Evolutionary conservation across 495 filamentous ascomycete species (phyloP).

Genomic region (Oidiodendron maius): DNA sequence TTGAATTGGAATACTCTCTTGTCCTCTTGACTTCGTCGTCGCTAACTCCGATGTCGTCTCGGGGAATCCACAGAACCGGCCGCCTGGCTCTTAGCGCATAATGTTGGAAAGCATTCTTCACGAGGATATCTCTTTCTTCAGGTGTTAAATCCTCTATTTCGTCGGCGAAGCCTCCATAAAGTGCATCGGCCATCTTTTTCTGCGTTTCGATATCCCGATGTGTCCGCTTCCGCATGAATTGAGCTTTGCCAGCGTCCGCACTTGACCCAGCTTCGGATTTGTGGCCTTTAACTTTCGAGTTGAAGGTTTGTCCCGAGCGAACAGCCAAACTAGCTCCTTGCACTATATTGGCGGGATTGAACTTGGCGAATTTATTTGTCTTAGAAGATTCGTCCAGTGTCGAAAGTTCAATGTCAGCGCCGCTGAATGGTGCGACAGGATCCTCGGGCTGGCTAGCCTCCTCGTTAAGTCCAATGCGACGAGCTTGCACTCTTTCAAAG

Average conservation of each 20-base stretch:
- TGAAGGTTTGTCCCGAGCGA: constrained; percentile 10
- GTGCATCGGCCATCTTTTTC: constrained; percentile 62
- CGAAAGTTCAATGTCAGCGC: constrained; percentile 47
- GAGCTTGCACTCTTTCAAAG: constrained; percentile 72
- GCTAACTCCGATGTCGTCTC: constrained; percentile 83
- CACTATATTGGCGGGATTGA: constrained; percentile 40
- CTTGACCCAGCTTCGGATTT: constrained; percentile 35
- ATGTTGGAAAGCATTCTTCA: constrained; percentile 87
- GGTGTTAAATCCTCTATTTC: constrained; percentile 93
- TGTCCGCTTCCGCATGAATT: constrained; percentile 27
- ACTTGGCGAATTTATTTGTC: constrained; percentile 6
- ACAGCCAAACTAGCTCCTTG: constrained; percentile 42
- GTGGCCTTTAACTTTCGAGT: constrained; percentile 17
- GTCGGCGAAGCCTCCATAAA: constrained; percentile 83
- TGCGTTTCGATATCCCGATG: constrained; percentile 58
- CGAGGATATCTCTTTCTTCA: constrained; percentile 80
- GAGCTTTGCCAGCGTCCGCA: constrained; percentile 27
- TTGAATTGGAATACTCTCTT: constrained; percentile 58
- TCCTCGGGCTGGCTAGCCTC: constrained; percentile 4
- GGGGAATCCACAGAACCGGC: constrained; percentile 90
- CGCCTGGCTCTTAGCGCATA: constrained; percentile 77
- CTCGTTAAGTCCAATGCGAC: constrained; percentile 47
- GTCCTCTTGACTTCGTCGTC: constrained; percentile 87
- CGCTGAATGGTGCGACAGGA: constrained; percentile 19
- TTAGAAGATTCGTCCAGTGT: constrained; percentile 14